Conservation (phyloP, 148 eudicot genomes). For the Nepenthes gracilis region DNA sequence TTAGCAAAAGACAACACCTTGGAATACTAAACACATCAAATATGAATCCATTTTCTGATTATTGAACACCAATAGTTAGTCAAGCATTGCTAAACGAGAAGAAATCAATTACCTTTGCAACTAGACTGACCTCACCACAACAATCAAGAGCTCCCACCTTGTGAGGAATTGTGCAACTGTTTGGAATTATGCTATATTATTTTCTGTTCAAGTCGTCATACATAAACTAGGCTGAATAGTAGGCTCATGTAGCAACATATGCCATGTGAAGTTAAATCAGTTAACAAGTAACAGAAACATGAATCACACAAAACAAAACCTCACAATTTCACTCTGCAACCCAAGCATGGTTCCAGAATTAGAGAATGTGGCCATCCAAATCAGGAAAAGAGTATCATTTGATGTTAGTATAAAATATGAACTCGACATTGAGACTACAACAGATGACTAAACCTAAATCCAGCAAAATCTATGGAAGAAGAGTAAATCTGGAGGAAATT, state of each 20-base stretch:
- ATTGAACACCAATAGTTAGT: neutral
- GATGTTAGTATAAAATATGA: no score
- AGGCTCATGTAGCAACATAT: no score
- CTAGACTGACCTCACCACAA: slow-evolving; percentile 53
- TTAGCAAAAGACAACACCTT: no score
- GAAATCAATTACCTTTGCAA: slow-evolving; percentile 44
- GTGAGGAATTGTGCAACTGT: slow-evolving; percentile 82
- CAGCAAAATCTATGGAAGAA: slow-evolving; percentile 45
- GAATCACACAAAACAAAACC: no score
- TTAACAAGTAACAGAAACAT: no score
- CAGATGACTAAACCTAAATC: slow-evolving; percentile 38
- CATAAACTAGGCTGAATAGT: neutral
- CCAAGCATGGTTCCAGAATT: no score
- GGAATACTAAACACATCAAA: no score
- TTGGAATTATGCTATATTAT: neutral
- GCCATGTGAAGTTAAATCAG: no score
- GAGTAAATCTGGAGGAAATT: slow-evolving; percentile 52
- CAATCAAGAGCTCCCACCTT: slow-evolving; percentile 47
- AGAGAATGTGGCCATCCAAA: neutral
- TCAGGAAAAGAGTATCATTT: neutral
- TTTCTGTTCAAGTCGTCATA: neutral
- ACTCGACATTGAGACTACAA: no score
- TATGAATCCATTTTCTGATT: no score
- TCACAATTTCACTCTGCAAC: no score
- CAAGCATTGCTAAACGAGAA: neutral